A percentile compares a stretch with the other conserved stretches of the same genome.
These are phyloP conservation scores for Tetracladium maxilliforme DNA, from an alignment of 2,329 filamentous ascomycete genomes.

Conservation along the genomic window DNA sequence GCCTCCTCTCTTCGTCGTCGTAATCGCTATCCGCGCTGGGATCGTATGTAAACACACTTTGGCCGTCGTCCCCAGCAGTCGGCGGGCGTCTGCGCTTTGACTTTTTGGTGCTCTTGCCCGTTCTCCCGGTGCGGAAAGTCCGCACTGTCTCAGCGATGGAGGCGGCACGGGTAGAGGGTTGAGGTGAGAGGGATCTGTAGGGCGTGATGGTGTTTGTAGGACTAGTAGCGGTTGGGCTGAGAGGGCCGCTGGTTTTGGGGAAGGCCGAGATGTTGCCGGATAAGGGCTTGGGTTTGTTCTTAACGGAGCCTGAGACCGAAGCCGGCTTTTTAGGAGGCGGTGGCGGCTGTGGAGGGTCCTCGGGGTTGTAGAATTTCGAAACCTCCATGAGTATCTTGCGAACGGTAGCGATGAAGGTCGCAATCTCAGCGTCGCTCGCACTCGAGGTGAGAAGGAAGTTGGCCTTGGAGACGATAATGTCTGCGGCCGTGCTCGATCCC, in stretches of 20 bases:
- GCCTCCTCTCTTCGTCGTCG: conserved; percentile 19
- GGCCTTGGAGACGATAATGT: conserved; percentile 28
- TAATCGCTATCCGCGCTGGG: conserved; percentile 24
- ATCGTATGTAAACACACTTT: conserved; percentile 7
- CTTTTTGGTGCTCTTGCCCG: conserved; percentile 5
- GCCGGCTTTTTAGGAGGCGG: conserved; percentile 3
- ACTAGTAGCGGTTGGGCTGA: background rate
- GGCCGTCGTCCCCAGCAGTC: conserved; percentile 15
- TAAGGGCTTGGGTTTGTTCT: conserved; percentile 14
- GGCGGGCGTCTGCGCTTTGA: conserved; percentile 18
- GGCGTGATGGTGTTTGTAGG: no score
- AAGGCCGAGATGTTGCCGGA: conserved; percentile 3
- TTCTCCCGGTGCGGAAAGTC: background rate
- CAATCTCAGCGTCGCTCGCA: conserved; percentile 37
- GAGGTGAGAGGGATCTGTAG: no score
- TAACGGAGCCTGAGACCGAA: conserved; percentile 18
- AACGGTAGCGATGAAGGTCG: conserved; percentile 35
- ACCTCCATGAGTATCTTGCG: conserved; percentile 30
- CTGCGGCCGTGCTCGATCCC: conserved; percentile 4
- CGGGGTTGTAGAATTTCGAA: conserved; percentile 28
- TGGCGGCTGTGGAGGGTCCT: conserved; percentile 9
- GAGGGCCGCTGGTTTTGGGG: background rate
- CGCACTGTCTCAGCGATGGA: background rate
- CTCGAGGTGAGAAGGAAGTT: conserved; percentile 41
- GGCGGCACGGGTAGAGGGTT: background rate